Conservation (phyloP, 305 asterid species). For the Striga hermonthica region DNA sequence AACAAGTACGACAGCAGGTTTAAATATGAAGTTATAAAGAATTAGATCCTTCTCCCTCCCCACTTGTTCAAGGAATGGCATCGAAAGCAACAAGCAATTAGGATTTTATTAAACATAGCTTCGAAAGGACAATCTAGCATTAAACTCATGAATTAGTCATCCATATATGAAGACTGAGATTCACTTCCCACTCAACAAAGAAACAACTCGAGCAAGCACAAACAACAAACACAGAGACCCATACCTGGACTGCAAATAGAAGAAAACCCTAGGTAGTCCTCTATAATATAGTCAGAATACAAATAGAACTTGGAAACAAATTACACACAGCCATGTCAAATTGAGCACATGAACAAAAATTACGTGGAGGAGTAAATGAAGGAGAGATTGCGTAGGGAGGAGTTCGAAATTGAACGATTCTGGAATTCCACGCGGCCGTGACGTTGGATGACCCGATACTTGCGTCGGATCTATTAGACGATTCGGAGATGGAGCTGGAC, state of each 20-base stretch:
- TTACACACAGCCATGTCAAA: not conserved
- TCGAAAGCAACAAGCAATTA: not conserved
- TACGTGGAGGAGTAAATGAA: slow-evolving; percentile 35
- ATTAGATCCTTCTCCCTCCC: too few relatives aligned
- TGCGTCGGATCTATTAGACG: slow-evolving; percentile 41
- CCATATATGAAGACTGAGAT: slow-evolving; percentile 1
- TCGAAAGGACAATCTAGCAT: slow-evolving; percentile 1
- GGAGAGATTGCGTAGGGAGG: slow-evolving; percentile 33
- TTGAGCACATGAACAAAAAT: not conserved
- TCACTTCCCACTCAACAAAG: slow-evolving; percentile 18
- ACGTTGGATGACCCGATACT: slow-evolving; percentile 63
- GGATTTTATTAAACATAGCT: not conserved
- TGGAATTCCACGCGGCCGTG: slow-evolving; percentile 34
- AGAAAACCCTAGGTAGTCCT: slow-evolving; percentile 14
- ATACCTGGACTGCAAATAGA: slow-evolving; percentile 19
- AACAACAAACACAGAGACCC: slow-evolving; percentile 3
- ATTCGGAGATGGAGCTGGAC: slow-evolving; percentile 37
- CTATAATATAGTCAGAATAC: too few relatives aligned
- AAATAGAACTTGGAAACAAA: not conserved
- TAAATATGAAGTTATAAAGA: not conserved
- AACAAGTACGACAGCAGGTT: not conserved
- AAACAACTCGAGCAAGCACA: slow-evolving; percentile 14
- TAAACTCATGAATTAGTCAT: slow-evolving; percentile 24
- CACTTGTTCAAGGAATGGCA: too few relatives aligned
- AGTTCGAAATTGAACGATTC: slow-evolving; percentile 32